Evolutionary conservation across 495 filamentous ascomycete genomes (phyloP).

Genomic region (Hypoxylon crocopeplum): DNA sequence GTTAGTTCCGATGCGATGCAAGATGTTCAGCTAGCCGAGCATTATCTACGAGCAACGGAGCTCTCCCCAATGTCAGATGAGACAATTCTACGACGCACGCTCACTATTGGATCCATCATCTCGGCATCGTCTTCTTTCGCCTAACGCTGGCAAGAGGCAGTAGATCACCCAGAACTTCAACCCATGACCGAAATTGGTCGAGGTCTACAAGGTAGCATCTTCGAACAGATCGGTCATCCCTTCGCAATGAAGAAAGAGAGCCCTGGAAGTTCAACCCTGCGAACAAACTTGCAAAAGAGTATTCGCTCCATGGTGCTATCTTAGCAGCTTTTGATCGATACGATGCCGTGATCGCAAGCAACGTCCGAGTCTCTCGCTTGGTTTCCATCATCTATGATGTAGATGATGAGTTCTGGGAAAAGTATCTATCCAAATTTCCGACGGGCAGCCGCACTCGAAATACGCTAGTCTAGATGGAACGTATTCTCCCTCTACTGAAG

Average conservation of each 20-base stretch:
- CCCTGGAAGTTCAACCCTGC: not conserved
- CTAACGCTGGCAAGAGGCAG: too few relatives aligned
- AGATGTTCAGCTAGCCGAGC: not conserved
- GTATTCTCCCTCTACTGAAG: conserved; percentile 40
- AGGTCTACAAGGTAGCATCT: not conserved
- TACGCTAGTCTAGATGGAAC: conserved; percentile 39
- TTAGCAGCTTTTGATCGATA: too few relatives aligned
- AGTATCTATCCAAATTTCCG: too few relatives aligned
- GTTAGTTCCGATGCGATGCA: not conserved
- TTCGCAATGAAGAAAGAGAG: not conserved
- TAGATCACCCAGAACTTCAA: not conserved
- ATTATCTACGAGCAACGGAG: not conserved
- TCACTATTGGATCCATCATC: not conserved
- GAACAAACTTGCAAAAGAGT: not conserved
- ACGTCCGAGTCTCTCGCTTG: not conserved
- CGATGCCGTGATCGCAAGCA: too few relatives aligned
- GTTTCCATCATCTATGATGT: too few relatives aligned
- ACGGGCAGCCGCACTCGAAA: too few relatives aligned
- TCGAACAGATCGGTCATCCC: not conserved
- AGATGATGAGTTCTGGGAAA: too few relatives aligned
- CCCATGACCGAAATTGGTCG: conserved; percentile 1
- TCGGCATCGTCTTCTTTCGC: too few relatives aligned
- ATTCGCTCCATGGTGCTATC: not conserved
- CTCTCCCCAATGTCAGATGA: not conserved
- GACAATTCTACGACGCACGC: not conserved